Evolutionary conservation across 2,329 filamentous ascomycete species (phyloP), one percentile per base, ranked within the genome.

Genomic region (Paecilomyces dactylethromorphus): DNA sequence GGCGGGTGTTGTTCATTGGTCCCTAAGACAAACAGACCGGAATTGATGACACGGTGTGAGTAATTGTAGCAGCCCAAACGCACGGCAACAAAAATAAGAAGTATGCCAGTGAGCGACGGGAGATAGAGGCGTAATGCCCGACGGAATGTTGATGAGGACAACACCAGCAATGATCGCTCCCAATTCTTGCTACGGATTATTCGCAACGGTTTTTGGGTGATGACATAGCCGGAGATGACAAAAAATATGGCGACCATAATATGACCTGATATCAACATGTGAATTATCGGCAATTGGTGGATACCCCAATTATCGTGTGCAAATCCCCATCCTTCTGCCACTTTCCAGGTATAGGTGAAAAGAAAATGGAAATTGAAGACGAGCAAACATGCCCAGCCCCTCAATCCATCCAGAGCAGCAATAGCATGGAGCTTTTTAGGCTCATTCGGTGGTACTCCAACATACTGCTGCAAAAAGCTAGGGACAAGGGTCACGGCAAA

Each of bases 201-300:
- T 60, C 72, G 77, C 56, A 77, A 60, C 3, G 74, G 74, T 58
- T 75, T 75, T 58, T 74, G 74, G 29, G 76, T 78, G 53, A 80
- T 69, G n/a, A 78, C 77, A 58, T 80, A 80, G 56, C 78, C 78
- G 8, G 76, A 79, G 26, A 80, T 74, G 33, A 80, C 73, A 63
- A 80, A 80, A 67, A 80, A 80, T 39, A 79, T 75, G 53, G 73
- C 71, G 13, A 80, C 77, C 76, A 78, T 78, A 60, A 79, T 74
- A 60, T 79, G 77, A 24, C 78, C 77, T 3, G 76, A 74, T 58
- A 76, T 75, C 26, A 78, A 62, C 62, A 78, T 65, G 55, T 77
- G 74, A 22, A 78, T 55, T 62, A 78, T 68, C 11, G 76, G 76
- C 3, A 77, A 64, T 60, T 78, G 75, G 56, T 75, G 70, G 13